Conservation (phyloP, 768 basidiomycete species). For the Suillus spraguei region DNA sequence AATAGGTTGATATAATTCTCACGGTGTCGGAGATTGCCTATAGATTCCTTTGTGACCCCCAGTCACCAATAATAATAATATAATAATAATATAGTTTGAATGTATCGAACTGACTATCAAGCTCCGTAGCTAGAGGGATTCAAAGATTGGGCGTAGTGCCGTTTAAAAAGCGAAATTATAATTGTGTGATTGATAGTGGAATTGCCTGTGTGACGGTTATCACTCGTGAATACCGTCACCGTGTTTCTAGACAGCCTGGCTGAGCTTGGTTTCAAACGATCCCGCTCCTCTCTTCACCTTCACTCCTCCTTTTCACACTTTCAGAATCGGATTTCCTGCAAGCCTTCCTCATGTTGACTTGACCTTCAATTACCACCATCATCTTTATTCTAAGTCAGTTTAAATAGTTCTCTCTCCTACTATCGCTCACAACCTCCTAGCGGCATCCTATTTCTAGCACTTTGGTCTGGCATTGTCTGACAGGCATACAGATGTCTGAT, state of each 20-base stretch:
- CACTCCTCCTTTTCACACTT: constrained; percentile 19
- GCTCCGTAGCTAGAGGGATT: constrained; percentile 9
- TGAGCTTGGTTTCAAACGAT: constrained; percentile 16
- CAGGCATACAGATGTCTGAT: constrained; percentile 48
- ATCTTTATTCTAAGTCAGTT: constrained; percentile 13
- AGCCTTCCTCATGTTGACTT: constrained; percentile 23
- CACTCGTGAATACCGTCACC: constrained; percentile 2
- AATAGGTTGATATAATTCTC: not conserved
- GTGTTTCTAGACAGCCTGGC: not conserved
- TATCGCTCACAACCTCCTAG: not conserved
- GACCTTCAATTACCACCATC: constrained; percentile 13
- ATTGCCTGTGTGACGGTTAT: not conserved
- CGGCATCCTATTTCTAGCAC: constrained; percentile 10
- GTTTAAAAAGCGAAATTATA: constrained; percentile 9
- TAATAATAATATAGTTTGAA: not conserved
- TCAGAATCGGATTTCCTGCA: constrained; percentile 1
- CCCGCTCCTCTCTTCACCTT: constrained; percentile 17
- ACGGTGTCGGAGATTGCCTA: constrained; percentile 15
- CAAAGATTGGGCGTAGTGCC: constrained; percentile 10
- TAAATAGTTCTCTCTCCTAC: not conserved
- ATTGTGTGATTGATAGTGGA: not conserved
- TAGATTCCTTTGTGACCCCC: constrained; percentile 13
- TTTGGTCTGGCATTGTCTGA: constrained; percentile 20
- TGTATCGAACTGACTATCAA: not conserved
- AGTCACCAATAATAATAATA: constrained; percentile 7